Evolutionary conservation across 192 early-diverging fungal species (phyloP).

Genomic region (Endogone sp.): DNA sequence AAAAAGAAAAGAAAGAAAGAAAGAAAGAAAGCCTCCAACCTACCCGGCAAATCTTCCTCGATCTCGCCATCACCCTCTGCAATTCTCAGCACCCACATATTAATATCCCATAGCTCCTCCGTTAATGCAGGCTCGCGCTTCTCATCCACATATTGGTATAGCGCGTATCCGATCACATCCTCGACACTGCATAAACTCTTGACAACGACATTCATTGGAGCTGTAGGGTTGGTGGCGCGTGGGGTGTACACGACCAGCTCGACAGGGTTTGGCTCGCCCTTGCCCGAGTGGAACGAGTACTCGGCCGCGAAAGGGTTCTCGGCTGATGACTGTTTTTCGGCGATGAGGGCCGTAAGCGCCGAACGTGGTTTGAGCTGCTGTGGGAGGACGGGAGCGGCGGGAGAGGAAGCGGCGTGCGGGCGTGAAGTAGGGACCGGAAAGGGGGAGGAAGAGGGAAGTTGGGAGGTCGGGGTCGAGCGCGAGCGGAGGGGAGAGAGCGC

Average conservation of each 20-base stretch:
- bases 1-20: neutral
- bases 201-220: slow-evolving; percentile 64
- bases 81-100: slow-evolving; percentile 86
- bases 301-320: slow-evolving; percentile 69
- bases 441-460: neutral
- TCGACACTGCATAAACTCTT: slow-evolving; percentile 81
- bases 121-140: slow-evolving; percentile 59
- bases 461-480: neutral
- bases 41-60: slow-evolving; percentile 95
- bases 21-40: neutral
- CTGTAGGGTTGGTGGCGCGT: slow-evolving; percentile 31
- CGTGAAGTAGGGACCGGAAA: neutral
- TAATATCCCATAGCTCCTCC: slow-evolving; percentile 58
- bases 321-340: slow-evolving; percentile 49
- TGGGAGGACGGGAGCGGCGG: neutral
- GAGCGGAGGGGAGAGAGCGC: neutral
- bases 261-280: slow-evolving; percentile 51
- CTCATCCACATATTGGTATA: slow-evolving; percentile 85
- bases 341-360: slow-evolving; percentile 58
- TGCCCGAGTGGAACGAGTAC: slow-evolving; percentile 61
- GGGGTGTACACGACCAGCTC: slow-evolving; percentile 66
- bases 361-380: slow-evolving; percentile 27
- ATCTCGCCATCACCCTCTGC: slow-evolving; percentile 94
- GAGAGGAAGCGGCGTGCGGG: neutral
- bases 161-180: slow-evolving; percentile 89